Conservation (phyloP, 441 rosid species). For the Adansonia rubrostipa region DNA sequence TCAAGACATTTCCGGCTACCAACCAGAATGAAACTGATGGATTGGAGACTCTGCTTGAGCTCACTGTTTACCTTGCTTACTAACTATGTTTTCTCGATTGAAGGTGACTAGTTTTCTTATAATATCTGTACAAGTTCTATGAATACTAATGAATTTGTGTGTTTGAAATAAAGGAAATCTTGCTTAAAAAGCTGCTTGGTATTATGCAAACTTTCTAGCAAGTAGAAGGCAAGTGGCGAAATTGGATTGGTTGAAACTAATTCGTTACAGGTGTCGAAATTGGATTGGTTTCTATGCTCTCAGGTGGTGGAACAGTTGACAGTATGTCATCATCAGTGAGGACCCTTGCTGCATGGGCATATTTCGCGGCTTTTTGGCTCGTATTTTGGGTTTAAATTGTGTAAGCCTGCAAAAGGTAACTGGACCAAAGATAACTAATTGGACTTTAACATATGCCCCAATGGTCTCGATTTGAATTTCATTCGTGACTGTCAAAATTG, state of each 20-base stretch:
- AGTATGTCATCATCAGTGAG: background rate
- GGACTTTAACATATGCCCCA: background rate
- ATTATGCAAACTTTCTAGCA: background rate
- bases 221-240: too few relatives aligned
- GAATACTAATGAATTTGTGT: conserved; percentile 8
- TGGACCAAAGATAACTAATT: background rate
- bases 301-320: background rate
- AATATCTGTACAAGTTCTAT: background rate
- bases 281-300: background rate
- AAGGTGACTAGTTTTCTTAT: background rate
- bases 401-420: background rate
- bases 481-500: background rate
- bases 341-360: conserved; percentile 13
- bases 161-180: conserved; percentile 1
- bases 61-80: conserved; percentile 53
- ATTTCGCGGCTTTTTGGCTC: background rate
- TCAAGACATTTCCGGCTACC: conserved; percentile 53
- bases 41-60: conserved; percentile 55
- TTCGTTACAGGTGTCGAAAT: background rate
- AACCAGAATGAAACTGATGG: conserved; percentile 63
- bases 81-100: conserved; percentile 26
- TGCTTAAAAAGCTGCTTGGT: background rate
- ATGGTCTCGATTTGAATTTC: background rate
- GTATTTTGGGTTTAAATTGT: background rate
- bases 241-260: background rate